These are phyloP conservation scores for Guadua angustifolia DNA, from an alignment of 176 grass and related monocot genomes.

Conservation along the genomic window DNA sequence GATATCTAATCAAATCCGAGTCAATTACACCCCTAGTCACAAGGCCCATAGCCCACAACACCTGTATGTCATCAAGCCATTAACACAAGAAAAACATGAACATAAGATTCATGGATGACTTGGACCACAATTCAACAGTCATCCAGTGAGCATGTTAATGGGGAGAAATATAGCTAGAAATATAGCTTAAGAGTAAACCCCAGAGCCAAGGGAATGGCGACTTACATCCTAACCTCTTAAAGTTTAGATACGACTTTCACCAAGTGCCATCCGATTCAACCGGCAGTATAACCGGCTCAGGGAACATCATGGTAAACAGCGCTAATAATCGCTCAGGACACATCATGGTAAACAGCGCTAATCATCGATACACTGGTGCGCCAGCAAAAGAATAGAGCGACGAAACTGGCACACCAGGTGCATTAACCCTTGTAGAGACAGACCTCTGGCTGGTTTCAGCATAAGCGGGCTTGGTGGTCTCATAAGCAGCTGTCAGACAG, in stretches of 20 bases:
- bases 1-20: too few species aligned
- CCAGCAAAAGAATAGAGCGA: slow-evolving; percentile 54
- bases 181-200: not conserved
- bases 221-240: slow-evolving; percentile 34
- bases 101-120: slow-evolving; percentile 3
- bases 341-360: not conserved
- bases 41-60: not conserved
- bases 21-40: too few species aligned
- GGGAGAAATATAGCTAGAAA: not conserved
- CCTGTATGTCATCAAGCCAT: not conserved
- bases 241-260: not conserved
- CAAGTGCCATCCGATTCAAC: not conserved
- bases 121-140: slow-evolving; percentile 16
- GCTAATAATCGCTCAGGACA: slow-evolving; percentile 40
- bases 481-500: slow-evolving; percentile 24
- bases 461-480: slow-evolving; percentile 48
- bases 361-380: slow-evolving; percentile 52
- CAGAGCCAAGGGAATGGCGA: not conserved
- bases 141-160: slow-evolving; percentile 19
- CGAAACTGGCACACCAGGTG: slow-evolving; percentile 44
- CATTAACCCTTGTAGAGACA: slow-evolving; percentile 34
- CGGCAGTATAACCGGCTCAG: not conserved
- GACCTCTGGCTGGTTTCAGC: slow-evolving; percentile 34
- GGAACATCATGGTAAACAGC: slow-evolving; percentile 5
- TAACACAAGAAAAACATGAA: not conserved